Evolutionary conservation across 176 grass and related monocot genomes (phyloP).

Genomic region (Eremochloa ophiuroides): DNA sequence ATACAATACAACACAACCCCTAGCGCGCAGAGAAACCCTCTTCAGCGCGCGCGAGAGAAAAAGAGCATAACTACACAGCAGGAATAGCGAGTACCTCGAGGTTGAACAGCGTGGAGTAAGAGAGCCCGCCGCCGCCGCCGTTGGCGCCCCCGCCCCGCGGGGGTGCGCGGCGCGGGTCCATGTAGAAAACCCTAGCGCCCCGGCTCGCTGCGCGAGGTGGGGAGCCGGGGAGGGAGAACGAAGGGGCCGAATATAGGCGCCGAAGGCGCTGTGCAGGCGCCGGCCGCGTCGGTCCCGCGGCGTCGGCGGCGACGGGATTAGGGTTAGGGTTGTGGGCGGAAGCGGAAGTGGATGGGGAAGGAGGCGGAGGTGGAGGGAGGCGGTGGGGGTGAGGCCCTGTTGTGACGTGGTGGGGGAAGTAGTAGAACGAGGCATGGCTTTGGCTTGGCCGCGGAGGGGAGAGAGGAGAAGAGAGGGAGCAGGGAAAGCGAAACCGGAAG

Average conservation of each 20-base stretch:
- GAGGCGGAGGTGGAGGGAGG: slow-evolving; percentile 19
- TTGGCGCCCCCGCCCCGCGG: slow-evolving; percentile 53
- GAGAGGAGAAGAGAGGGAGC: slow-evolving; percentile 45
- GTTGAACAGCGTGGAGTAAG: slow-evolving; percentile 84
- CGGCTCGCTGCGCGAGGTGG: not conserved
- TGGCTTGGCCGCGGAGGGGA: slow-evolving; percentile 23
- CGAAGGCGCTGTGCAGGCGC: not conserved
- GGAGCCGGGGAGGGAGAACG: not conserved
- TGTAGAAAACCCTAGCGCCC: slow-evolving; percentile 52
- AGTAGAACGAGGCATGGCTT: slow-evolving; percentile 45
- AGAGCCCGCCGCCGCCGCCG: slow-evolving; percentile 48
- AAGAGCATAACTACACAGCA: not conserved
- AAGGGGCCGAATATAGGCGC: not conserved
- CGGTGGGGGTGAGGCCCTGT: slow-evolving; percentile 36
- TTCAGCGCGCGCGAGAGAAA: not conserved
- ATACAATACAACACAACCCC: not conserved
- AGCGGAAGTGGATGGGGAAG: not conserved
- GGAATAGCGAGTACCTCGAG: slow-evolving; percentile 54
- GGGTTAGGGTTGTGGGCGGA: slow-evolving; percentile 55
- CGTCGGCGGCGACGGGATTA: slow-evolving; percentile 24
- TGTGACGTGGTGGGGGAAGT: slow-evolving; percentile 44
- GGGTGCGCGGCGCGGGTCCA: slow-evolving; percentile 69
- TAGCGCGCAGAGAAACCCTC: not conserved
- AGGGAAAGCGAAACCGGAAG: slow-evolving; percentile 51
- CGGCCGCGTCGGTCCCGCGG: not conserved